Base-by-base conservation (phyloP, 306 rosid genomes). In the Castanea mollissima region DNA sequence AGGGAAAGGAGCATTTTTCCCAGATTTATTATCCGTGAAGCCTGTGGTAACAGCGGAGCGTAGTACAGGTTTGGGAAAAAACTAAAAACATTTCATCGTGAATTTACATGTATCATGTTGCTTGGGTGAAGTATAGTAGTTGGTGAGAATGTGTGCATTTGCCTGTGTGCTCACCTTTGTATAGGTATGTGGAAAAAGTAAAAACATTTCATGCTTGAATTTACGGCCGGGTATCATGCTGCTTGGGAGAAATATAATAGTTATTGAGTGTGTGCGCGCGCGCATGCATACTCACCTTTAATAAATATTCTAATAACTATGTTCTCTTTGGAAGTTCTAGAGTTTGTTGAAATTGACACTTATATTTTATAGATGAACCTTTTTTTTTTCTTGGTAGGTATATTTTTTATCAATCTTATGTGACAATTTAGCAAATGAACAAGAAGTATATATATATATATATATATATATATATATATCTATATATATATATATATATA, bases 1-100 rank as follows among this genome's bases (percentile, higher is more conserved):
- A 25, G 87, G 74, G 85, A 92, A 89, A 69, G 88, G 81, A 21
- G 85, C 87, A 77, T 81, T 92, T 82, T 91, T 93, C 2, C 63
- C 94, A 20, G 89, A 85, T 25, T 86, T 90, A 44, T 82, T 88
- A 85, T 90, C 93, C 20, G 80, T 78, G 35, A 89, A 75, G 82
- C 82, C 90, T 25, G 79, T 84, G 44, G 88, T 71, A 82, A 55
- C 76, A 49, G 73, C 93, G 44, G 94, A 89, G 27, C 86, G 89
- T 69, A 55, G 80, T 79, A 76, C 86, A 85, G 99, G 97, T 92
- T 86, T 21, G 82, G 57, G 57, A 71, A 72, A 74, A 69, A 23
- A n/a, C 51, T 75, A 65, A 60, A 59, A 41, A 69, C 60, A 56
- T 81, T 87, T 20, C 56, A 18, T 78, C 35, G 19, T 76, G 63